Conservation (phyloP, 1,139 yeast genomes). For the Taphrina populina region DNA sequence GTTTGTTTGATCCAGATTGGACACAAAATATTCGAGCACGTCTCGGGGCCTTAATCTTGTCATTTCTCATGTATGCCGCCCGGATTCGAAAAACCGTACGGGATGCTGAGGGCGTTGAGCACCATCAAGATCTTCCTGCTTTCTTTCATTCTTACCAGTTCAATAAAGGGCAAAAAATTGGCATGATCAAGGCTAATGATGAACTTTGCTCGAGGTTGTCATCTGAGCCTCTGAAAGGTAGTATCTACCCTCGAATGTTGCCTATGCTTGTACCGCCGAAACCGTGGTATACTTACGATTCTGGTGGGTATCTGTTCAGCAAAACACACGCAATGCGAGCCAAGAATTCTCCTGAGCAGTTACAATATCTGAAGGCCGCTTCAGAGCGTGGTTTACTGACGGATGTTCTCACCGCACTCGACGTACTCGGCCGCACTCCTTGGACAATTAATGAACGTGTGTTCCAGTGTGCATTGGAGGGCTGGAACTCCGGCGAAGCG, state of each 20-base stretch:
- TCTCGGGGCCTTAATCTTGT: constrained; percentile 75
- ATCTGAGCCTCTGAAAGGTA: constrained; percentile 62
- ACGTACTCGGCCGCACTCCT: constrained; percentile 81
- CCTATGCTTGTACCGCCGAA: constrained; percentile 92
- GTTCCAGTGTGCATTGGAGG: constrained; percentile 65
- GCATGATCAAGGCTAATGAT: constrained; percentile 76
- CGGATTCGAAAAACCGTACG: constrained; percentile 78
- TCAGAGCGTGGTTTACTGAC: constrained; percentile 65
- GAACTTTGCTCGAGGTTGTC: constrained; percentile 65
- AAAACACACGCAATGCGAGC: constrained; percentile 67
- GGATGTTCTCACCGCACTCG: constrained; percentile 73
- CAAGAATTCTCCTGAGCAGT: constrained; percentile 83
- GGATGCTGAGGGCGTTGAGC: constrained; percentile 67
- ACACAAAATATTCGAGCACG: constrained; percentile 69
- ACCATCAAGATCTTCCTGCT: constrained; percentile 80
- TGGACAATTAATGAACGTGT: constrained; percentile 86
- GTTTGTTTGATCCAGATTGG: constrained; percentile 52
- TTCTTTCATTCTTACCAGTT: constrained; percentile 85
- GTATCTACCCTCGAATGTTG: constrained; percentile 80
- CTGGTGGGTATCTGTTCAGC: constrained; percentile 79
- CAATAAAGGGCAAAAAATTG: constrained; percentile 72
- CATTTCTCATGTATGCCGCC: constrained; percentile 77
- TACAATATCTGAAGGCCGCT: constrained; percentile 83
- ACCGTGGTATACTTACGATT: constrained; percentile 77
- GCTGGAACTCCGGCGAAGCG: constrained; percentile 82